Evolutionary conservation across 306 rosid species (phyloP).

Genomic region (Calophaca sinica): DNA sequence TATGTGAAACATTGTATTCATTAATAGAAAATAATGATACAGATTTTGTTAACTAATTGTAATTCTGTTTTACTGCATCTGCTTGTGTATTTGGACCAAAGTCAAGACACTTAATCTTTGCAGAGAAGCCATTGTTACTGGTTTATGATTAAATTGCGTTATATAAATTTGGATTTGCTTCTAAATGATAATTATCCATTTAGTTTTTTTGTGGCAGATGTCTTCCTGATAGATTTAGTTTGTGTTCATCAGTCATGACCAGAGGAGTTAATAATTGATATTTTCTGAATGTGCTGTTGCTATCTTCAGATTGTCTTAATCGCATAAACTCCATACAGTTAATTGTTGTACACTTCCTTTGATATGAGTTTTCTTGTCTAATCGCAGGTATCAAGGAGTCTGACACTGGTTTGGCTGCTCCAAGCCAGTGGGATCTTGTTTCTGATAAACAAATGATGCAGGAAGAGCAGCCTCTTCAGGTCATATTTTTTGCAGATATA

Average conservation of each 20-base stretch:
- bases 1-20: conserved; percentile 17
- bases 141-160: background rate
- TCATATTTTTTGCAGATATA: conserved; percentile 20
- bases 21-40: background rate
- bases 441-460: conserved; percentile 99
- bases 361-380: conserved; percentile 31
- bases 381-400: conserved; percentile 91
- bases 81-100: background rate
- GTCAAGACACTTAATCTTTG: conserved; percentile 4
- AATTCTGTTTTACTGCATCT: conserved; percentile 15
- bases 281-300: conserved; percentile 27
- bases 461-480: conserved; percentile 99
- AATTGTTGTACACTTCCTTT: conserved; percentile 17
- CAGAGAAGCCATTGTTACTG: background rate
- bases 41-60: background rate
- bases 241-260: background rate
- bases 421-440: conserved; percentile 99
- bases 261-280: conserved; percentile 24
- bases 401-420: conserved; percentile 98
- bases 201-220: background rate
- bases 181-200: background rate
- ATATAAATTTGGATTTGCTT: background rate
- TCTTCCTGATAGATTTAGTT: background rate
- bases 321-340: conserved; percentile 1
- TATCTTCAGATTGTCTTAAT: conserved; percentile 15